phyloP scores from a whole-genome alignment of 2,329 filamentous ascomycete genomes.

The Verruconis gallopava region DNA sequence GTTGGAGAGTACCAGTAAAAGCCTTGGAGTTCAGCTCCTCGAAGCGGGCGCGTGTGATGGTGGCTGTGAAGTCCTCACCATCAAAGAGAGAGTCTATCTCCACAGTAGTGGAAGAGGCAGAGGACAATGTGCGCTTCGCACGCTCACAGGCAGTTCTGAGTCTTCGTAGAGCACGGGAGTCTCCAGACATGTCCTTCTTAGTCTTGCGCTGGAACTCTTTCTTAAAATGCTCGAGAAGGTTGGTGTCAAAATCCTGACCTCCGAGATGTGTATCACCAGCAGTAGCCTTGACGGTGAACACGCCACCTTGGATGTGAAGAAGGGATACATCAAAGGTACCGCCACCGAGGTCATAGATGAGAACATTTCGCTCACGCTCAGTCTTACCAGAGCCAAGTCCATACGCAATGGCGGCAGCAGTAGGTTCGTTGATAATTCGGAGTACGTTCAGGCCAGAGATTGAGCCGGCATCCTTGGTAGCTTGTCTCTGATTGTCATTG shows the following conservation, averaged over 20 bases:
- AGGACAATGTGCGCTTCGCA: constrained; percentile 97
- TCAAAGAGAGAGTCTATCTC: constrained; percentile 99
- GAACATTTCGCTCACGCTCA: constrained; percentile 94
- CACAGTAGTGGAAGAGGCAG: constrained; percentile 86
- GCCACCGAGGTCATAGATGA: constrained; percentile 98
- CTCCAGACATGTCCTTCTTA: constrained; percentile 44
- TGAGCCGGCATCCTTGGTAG: constrained; percentile 95
- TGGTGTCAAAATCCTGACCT: constrained; percentile 97
- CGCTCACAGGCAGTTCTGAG: constrained; percentile 97
- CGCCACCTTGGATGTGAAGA: constrained; percentile 94
- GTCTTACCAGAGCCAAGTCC: constrained; percentile 57
- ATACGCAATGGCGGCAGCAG: constrained; percentile 92
- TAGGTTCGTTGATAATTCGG: constrained; percentile 99
- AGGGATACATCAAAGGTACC: constrained; percentile 99
- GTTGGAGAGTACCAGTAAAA: constrained; percentile 86
- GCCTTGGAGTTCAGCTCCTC: constrained; percentile 96
- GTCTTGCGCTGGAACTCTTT: constrained; percentile 81
- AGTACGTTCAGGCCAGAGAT: constrained; percentile 97
- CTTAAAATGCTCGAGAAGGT: constrained; percentile 90
- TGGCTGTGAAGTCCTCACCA: constrained; percentile 92
- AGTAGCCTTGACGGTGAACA: constrained; percentile 98
- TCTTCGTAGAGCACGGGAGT: constrained; percentile 86
- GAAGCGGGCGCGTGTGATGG: constrained; percentile 97
- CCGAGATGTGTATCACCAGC: constrained; percentile 96
- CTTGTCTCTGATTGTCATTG: constrained; percentile 96